Evolutionary conservation across 1,139 yeast species (phyloP).

Genomic region (Kurtzmaniella quercitrusa): DNA sequence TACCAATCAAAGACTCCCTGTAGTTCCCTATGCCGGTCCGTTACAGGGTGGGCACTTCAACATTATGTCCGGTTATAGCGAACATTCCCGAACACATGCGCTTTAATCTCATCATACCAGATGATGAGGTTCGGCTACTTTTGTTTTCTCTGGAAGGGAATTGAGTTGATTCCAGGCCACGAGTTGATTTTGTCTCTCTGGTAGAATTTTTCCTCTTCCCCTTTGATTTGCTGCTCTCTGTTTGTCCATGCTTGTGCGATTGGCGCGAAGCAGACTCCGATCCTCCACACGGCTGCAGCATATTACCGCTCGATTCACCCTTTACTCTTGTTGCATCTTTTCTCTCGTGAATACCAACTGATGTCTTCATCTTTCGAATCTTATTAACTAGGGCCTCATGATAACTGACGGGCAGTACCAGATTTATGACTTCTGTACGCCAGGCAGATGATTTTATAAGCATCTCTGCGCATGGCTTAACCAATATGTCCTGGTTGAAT

Average conservation of each 20-base stretch:
- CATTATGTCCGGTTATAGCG: neutral
- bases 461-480: conserved; percentile 3
- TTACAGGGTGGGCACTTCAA: neutral
- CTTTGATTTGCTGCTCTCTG: neutral
- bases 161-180: neutral
- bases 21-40: too few species aligned
- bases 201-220: neutral
- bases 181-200: too few species aligned
- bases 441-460: conserved; percentile 5
- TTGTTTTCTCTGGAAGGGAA: neutral
- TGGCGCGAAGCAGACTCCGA: neutral
- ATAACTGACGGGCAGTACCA: neutral
- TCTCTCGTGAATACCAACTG: neutral
- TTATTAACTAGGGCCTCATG: conserved; percentile 3
- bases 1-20: too few species aligned
- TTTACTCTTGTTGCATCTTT: neutral
- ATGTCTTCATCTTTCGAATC: conserved; percentile 3
- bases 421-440: conserved; percentile 1
- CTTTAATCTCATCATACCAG: neutral
- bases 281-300: neutral
- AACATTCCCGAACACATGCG: neutral
- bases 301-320: neutral
- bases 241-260: too few species aligned
- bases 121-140: neutral
- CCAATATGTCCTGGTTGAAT: neutral